Percentiles rank a stretch among this genome's conserved stretches.
phyloP scores from a whole-genome alignment of 345 rosid species.

The Lagerstroemia speciosa region DNA sequence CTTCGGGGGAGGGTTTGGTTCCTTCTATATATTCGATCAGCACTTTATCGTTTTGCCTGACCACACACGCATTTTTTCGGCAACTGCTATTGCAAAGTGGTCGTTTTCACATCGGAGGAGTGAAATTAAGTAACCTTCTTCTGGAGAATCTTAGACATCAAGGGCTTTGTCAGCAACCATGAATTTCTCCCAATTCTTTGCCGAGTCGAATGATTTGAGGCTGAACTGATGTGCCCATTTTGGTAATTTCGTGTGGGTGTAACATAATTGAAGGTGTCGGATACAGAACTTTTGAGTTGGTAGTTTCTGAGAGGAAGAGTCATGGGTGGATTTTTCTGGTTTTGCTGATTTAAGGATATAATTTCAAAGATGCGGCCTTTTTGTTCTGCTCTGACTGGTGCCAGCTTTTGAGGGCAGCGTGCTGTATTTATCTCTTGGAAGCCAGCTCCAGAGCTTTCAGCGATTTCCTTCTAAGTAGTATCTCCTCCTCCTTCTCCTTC shows the following conservation, averaged over 20 bases:
- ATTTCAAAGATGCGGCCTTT: slow-evolving; percentile 23
- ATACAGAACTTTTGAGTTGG: neutral
- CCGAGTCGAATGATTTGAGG: neutral
- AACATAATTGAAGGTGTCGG: neutral
- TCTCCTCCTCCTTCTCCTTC: neutral
- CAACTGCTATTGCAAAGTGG: neutral
- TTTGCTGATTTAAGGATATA: slow-evolving; percentile 23
- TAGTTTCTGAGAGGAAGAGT: slow-evolving; percentile 12
- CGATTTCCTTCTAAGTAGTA: slow-evolving; percentile 3
- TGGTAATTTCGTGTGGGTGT: neutral
- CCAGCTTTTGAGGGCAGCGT: slow-evolving; percentile 22
- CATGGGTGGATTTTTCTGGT: slow-evolving; percentile 22
- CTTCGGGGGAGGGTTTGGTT: neutral
- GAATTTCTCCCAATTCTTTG: neutral
- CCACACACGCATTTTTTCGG: neutral
- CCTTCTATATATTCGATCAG: neutral
- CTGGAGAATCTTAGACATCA: neutral
- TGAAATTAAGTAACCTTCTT: neutral
- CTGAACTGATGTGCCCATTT: neutral
- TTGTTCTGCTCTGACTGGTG: slow-evolving; percentile 26
- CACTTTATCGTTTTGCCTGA: neutral
- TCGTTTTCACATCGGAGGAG: neutral
- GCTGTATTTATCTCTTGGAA: slow-evolving; percentile 14
- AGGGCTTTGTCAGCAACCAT: neutral
- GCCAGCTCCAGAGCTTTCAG: slow-evolving; percentile 10